Percentiles rank a stretch among this genome's conserved stretches.
Conservation (phyloP, 768 basidiomycete genomes). For the Lentinus tigrinus region DNA sequence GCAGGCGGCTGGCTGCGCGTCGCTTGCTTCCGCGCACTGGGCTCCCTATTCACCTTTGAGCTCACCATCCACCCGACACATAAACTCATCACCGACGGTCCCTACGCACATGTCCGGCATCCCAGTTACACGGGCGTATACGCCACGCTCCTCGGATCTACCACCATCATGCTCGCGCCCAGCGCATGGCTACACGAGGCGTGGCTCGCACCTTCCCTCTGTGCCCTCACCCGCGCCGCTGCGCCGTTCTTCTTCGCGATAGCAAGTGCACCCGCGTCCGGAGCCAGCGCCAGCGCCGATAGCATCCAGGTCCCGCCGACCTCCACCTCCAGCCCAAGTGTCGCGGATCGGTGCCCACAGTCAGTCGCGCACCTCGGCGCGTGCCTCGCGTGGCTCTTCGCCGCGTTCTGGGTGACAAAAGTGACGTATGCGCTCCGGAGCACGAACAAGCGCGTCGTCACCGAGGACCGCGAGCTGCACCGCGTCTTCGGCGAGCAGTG, state of each 20-base stretch:
- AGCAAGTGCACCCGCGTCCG: neutral
- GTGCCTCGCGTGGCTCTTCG: conserved; percentile 16
- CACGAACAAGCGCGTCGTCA: conserved; percentile 25
- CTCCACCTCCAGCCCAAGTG: neutral
- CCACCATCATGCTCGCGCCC: conserved; percentile 20
- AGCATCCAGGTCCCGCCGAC: neutral
- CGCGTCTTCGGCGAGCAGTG: conserved; percentile 26
- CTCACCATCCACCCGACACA: conserved; percentile 36
- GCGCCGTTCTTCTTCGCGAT: neutral
- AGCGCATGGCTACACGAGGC: conserved; percentile 25
- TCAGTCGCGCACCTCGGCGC: neutral
- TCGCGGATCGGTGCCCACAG: neutral
- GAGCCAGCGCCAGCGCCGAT: conserved; percentile 6
- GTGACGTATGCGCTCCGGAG: conserved; percentile 27
- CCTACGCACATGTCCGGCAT: conserved; percentile 41
- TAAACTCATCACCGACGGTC: conserved; percentile 37
- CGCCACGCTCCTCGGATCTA: conserved; percentile 27
- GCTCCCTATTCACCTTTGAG: conserved; percentile 40
- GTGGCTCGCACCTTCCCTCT: conserved; percentile 8
- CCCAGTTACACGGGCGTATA: conserved; percentile 37
- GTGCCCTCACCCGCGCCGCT: neutral
- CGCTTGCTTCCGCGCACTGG: conserved; percentile 37
- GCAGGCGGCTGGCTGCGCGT: conserved; percentile 35
- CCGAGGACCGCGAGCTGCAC: conserved; percentile 25
- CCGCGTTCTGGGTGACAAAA: conserved; percentile 32